Conservation (phyloP, 179 eudicot species). For the Silene noctiflora region DNA sequence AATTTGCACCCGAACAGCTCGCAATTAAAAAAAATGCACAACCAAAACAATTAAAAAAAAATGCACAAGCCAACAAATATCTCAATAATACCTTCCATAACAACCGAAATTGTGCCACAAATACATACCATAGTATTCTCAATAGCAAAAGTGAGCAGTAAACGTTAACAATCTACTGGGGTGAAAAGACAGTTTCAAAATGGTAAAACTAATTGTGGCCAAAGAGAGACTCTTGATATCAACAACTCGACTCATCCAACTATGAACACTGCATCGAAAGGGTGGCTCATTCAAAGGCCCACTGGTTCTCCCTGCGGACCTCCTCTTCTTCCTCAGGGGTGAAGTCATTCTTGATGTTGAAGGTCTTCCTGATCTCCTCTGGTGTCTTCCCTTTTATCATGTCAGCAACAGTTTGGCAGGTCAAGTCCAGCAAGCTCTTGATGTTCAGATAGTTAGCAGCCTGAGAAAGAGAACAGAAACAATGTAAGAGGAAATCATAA, state of each 20-base stretch:
- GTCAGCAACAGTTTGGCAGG: slow-evolving; percentile 50
- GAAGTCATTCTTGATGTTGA: slow-evolving; percentile 47
- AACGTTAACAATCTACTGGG: not conserved
- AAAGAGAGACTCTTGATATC: not conserved
- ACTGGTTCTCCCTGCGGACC: slow-evolving; percentile 37
- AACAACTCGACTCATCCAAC: slow-evolving; percentile 21
- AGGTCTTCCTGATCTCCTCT: slow-evolving; percentile 49
- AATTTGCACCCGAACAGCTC: too few relatives aligned
- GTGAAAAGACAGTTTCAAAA: not conserved
- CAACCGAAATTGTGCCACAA: not conserved
- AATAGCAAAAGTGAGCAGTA: not conserved
- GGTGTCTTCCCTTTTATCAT: slow-evolving; percentile 56
- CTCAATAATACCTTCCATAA: not conserved
- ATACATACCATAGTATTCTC: not conserved
- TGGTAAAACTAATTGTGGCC: slow-evolving; percentile 2
- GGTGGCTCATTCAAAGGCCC: slow-evolving; percentile 32
- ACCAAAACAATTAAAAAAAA: not conserved
- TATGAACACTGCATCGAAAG: slow-evolving; percentile 21
- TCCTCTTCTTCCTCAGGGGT: slow-evolving; percentile 53
- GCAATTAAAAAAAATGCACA: too few relatives aligned
- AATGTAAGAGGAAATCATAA: too few relatives aligned
- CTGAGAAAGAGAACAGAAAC: slow-evolving; percentile 17
- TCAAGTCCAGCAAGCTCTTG: slow-evolving; percentile 42
- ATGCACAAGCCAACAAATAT: not conserved
- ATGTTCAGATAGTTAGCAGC: slow-evolving; percentile 47